Percentiles rank a stretch among this genome's conserved stretches.
Conservation (phyloP, 306 rosid genomes). For the Begonia peltatifolia region DNA sequence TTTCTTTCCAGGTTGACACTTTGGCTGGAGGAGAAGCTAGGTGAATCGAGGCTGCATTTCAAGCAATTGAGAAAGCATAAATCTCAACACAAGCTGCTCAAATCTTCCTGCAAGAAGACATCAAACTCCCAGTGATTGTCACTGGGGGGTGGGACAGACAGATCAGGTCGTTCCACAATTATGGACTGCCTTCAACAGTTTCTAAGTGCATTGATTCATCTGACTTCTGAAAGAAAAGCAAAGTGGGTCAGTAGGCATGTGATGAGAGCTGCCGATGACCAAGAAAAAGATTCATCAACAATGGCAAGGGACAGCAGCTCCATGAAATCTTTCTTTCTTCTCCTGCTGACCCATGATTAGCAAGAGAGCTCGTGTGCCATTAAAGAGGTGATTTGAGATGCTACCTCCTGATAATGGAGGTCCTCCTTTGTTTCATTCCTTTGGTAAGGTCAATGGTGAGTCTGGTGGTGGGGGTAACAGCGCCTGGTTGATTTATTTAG, state of each 20-base stretch:
- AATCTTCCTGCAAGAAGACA: constrained; percentile 54
- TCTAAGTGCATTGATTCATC: background rate
- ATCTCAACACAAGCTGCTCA: constrained; percentile 63
- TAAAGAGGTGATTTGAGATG: background rate
- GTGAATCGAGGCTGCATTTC: constrained; percentile 19
- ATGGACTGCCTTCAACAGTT: constrained; percentile 40
- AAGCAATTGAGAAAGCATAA: constrained; percentile 28
- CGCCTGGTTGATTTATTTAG: background rate
- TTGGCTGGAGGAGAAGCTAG: constrained; percentile 69
- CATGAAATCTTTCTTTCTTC: background rate
- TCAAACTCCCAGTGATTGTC: constrained; percentile 54
- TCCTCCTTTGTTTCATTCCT: background rate
- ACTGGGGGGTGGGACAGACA: constrained; percentile 77
- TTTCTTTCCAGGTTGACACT: constrained; percentile 46
- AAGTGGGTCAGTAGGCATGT: background rate
- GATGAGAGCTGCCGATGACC: background rate
- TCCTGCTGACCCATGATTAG: background rate
- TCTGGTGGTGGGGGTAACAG: background rate
- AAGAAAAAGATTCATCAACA: background rate
- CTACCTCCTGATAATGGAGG: background rate
- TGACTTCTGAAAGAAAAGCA: background rate
- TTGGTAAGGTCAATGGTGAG: background rate
- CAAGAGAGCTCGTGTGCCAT: background rate
- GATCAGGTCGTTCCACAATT: constrained; percentile 57
- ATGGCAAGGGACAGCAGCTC: background rate